Evolutionary conservation across 768 basidiomycete species (phyloP), one percentile per base, ranked within the genome.

Genomic region (Tulasnella sp.): DNA sequence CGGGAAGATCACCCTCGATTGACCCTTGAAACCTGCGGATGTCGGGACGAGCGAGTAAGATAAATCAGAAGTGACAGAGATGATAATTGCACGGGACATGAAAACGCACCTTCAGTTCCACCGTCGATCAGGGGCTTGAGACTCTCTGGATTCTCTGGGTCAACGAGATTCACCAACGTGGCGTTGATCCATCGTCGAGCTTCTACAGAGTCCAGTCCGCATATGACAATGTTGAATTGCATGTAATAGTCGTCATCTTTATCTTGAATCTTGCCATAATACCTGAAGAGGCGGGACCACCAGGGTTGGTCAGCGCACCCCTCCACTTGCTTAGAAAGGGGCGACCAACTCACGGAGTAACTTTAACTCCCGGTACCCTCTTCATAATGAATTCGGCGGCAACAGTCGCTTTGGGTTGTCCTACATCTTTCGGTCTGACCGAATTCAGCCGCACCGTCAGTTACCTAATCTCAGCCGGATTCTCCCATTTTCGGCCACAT

Each of bases 161-260:
- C 97, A 0, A 98, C 96, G 83, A 99, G 89, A 84, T 96, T 94
- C 44, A 98, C 96, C 37, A 99, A 91, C 34, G 97, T 99, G 6
- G 97, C 96, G 84, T 98, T 99, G 86, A 99, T 99, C 98, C 98
- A 99, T 79, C 98, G 90, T 54, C 98, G 90, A 28, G 98, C 98
- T 86, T 98, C 96, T 41, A 99, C 94, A 3, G 96, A 98, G 86
- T 99, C 98, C 54, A 99, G 90, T 12, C 98, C 98, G 83, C 97
- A 98, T 81, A 99, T 96, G 83, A 99, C 92, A 75, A 99, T 90
- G 85, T 97, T 95, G 88, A 99, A 99, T 86, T 97, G 94, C 90
- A 94, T 89, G 87, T 99, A 99, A 84, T 97, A 99, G 54, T 93
- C 92, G 79, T 96, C 94, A 82, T 89, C 95, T 85, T 99, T 98